Evolutionary conservation across 1,284 basidiomycete species (phyloP).

Genomic region (Schizophyllum amplum): DNA sequence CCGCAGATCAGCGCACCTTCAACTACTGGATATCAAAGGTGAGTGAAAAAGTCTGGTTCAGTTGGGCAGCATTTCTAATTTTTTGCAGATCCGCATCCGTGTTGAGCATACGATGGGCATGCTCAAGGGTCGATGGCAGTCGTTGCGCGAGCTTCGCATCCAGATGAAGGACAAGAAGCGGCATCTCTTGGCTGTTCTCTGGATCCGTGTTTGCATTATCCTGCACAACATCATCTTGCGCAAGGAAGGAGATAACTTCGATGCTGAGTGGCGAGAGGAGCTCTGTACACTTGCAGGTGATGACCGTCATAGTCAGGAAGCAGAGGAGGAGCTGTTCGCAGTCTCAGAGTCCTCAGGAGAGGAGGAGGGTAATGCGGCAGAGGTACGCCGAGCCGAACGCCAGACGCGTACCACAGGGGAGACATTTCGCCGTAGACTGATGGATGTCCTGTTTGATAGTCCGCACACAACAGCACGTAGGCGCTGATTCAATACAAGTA

Average conservation of each 20-base stretch:
- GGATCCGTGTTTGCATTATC: slow-evolving; percentile 11
- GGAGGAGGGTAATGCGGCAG: not conserved
- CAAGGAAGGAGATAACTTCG: slow-evolving; percentile 3
- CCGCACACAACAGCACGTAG: not conserved
- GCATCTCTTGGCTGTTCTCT: slow-evolving; percentile 13
- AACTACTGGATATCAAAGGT: slow-evolving; percentile 7
- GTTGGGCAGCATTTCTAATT: not conserved
- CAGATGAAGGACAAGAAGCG: slow-evolving; percentile 7
- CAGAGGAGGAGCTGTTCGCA: not conserved
- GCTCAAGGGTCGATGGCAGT: slow-evolving; percentile 13
- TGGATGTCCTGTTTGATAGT: slow-evolving; percentile 2
- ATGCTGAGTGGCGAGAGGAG: slow-evolving; percentile 4
- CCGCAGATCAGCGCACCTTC: slow-evolving; percentile 6
- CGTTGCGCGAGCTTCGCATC: slow-evolving; percentile 10
- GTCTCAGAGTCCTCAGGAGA: not conserved
- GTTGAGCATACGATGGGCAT: not conserved
- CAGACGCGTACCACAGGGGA: not conserved
- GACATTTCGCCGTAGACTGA: not conserved
- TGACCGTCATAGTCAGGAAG: not conserved
- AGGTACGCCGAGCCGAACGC: not conserved
- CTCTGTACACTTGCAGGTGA: not conserved
- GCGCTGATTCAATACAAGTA: no score
- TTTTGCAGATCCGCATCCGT: slow-evolving; percentile 2
- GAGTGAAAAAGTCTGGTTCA: not conserved
- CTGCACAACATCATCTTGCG: slow-evolving; percentile 13